These are phyloP conservation scores for Pythium sp. DNA, from an alignment of 352 stramenopile genomes.

Conservation along the genomic window DNA sequence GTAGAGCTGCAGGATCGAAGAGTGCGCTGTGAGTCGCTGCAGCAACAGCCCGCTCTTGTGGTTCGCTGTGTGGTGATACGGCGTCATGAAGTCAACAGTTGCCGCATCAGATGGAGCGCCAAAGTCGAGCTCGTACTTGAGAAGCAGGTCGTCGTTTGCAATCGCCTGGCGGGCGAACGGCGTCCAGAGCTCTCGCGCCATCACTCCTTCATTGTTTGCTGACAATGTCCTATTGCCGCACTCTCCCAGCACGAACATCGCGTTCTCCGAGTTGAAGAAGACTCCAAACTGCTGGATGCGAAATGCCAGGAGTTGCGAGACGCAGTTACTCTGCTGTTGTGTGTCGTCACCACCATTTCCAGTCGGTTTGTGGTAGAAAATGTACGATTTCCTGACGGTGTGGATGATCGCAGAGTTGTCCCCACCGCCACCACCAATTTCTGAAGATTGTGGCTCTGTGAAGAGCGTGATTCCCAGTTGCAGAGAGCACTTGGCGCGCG, in stretches of 20 bases:
- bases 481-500: slow-evolving; percentile 18
- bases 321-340: neutral
- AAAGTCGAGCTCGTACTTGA: slow-evolving; percentile 28
- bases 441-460: neutral
- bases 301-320: slow-evolving; percentile 20
- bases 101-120: neutral
- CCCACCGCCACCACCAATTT: neutral
- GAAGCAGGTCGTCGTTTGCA: slow-evolving; percentile 18
- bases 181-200: slow-evolving; percentile 24
- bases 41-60: slow-evolving; percentile 1
- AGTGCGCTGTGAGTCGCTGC: slow-evolving; percentile 17
- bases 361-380: slow-evolving; percentile 32
- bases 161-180: slow-evolving; percentile 23
- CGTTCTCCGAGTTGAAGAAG: slow-evolving; percentile 32
- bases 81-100: neutral
- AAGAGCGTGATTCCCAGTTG: slow-evolving; percentile 1
- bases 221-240: neutral
- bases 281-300: slow-evolving; percentile 30
- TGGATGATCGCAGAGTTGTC: slow-evolving; percentile 2
- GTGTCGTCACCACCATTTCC: neutral
- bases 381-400: slow-evolving; percentile 35
- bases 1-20: slow-evolving; percentile 26
- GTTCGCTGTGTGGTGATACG: neutral
- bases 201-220: neutral
- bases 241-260: slow-evolving; percentile 14